Evolutionary conservation across 352 stramenopile species (phyloP), one percentile per base, ranked within the genome.

Genomic region (Phytopythium kandeliae): DNA sequence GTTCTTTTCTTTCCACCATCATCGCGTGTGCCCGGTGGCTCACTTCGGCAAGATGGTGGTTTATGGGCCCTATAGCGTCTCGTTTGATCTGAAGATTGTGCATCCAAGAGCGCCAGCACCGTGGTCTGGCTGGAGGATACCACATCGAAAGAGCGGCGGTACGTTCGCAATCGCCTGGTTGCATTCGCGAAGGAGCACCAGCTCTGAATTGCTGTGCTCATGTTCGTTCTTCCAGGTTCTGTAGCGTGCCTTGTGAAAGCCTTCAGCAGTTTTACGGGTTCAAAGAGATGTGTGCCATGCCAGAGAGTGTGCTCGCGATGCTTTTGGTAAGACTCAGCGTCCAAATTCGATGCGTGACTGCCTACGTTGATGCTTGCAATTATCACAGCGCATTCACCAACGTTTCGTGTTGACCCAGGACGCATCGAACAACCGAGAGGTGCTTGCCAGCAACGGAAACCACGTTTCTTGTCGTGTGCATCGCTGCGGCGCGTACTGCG

Each of bases 381-480:
- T 36, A 13, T 15, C 4, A 36, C 35, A 9, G n/a, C n/a, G 28
- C 28, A 13, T 24, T 22, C 7, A 8, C 4, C 4, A 22, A 5
- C 25, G 0, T 9, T 42, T 40, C 10, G 15, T 40, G 34, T 40
- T 40, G 34, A 37, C 25, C n/a, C 19, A 42, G 37, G 19, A 42
- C 21, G 37, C n/a, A 11, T 13, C 15, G 1, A 10, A 25, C 12
- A 19, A 7, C 16, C 19, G 8, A 1, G 11, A 16, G 2, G 0
- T 2, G 0, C n/a, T 25, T 5, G 6, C 1, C 8, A 25, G 15
- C 0, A 9, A 4, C 8, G 19, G n/a, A 2, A 1, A 42, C 6
- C 37, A 17, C n/a, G n/a, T 26, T 4, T 6, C 6, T 9, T 25
- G 7, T 19, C 0, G 21, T 9, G 19, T 42, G 37, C 1, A 1